A percentile compares a stretch with the other conserved stretches of the same genome.
Evolutionary conservation across 192 early-diverging fungal genomes (phyloP).

Genomic region (Backusella westeae): DNA sequence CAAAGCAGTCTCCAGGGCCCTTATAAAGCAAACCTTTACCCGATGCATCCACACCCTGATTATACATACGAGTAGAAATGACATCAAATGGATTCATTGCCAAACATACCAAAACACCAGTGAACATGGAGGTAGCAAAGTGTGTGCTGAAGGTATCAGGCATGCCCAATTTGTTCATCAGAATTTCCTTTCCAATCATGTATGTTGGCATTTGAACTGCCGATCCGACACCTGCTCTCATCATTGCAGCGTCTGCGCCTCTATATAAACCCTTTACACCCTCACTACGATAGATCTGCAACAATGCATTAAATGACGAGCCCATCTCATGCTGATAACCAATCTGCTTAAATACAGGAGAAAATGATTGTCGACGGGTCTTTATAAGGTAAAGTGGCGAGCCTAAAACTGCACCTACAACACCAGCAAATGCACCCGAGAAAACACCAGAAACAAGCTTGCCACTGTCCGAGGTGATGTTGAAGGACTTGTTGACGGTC

Average conservation of each 20-base stretch:
- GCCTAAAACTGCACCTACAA: slow-evolving; percentile 77
- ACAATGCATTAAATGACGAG: slow-evolving; percentile 62
- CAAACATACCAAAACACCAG: slow-evolving; percentile 81
- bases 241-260: slow-evolving; percentile 87
- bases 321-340: slow-evolving; percentile 87
- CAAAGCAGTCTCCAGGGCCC: slow-evolving; percentile 79
- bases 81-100: slow-evolving; percentile 99
- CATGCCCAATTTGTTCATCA: slow-evolving; percentile 68
- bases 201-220: slow-evolving; percentile 90
- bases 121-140: slow-evolving; percentile 71
- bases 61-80: slow-evolving; percentile 92
- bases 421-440: slow-evolving; percentile 54
- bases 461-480: slow-evolving; percentile 65
- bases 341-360: slow-evolving; percentile 58
- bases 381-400: slow-evolving; percentile 92
- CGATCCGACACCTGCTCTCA: slow-evolving; percentile 83
- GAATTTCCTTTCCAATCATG: slow-evolving; percentile 75
- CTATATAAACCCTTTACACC: slow-evolving; percentile 83
- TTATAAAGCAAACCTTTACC: slow-evolving; percentile 77
- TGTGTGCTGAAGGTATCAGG: slow-evolving; percentile 76
- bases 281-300: slow-evolving; percentile 63
- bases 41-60: slow-evolving; percentile 66
- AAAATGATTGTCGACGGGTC: slow-evolving; percentile 79
- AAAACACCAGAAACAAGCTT: slow-evolving; percentile 42
- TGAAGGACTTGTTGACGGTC: slow-evolving; percentile 44